Evolutionary conservation across 176 grass and related monocot genomes (phyloP).

Genomic region (Paspalum notatum): DNA sequence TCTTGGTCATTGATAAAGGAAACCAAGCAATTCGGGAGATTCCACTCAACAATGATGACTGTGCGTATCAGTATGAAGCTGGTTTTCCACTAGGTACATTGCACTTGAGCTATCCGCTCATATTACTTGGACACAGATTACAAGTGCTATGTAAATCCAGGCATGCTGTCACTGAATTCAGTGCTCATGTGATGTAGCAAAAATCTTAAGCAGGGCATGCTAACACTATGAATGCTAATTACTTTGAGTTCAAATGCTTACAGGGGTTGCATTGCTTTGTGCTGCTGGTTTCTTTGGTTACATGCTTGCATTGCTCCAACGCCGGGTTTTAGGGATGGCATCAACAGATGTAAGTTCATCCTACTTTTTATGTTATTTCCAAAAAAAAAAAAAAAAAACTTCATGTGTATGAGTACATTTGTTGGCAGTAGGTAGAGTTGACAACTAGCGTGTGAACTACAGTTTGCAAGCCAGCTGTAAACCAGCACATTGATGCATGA

Average conservation of each 20-base stretch:
- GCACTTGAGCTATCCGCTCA: background rate
- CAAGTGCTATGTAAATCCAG: conserved; percentile 1
- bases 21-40: conserved; percentile 96
- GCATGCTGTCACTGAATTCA: background rate
- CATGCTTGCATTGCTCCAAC: conserved; percentile 95
- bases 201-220: background rate
- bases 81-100: conserved; percentile 90
- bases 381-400: conserved; percentile 12
- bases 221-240: conserved; percentile 21
- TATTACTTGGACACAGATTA: conserved; percentile 24
- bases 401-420: conserved; percentile 2
- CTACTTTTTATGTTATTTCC: conserved; percentile 4
- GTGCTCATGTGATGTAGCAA: conserved; percentile 5
- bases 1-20: conserved; percentile 91
- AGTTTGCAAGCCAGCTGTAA: conserved; percentile 22
- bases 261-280: conserved; percentile 89
- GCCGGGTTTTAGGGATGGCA: conserved; percentile 68
- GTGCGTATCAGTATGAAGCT: conserved; percentile 75
- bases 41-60: conserved; percentile 80
- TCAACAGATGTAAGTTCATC: conserved; percentile 69
- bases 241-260: conserved; percentile 29
- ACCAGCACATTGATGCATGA: conserved; percentile 6
- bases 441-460: conserved; percentile 27
- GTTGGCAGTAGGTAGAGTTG: conserved; percentile 24
- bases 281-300: conserved; percentile 96